Evolutionary conservation across 495 filamentous ascomycete genomes (phyloP), one percentile per base, ranked within the genome.

Genomic region (Physcia stellaris): DNA sequence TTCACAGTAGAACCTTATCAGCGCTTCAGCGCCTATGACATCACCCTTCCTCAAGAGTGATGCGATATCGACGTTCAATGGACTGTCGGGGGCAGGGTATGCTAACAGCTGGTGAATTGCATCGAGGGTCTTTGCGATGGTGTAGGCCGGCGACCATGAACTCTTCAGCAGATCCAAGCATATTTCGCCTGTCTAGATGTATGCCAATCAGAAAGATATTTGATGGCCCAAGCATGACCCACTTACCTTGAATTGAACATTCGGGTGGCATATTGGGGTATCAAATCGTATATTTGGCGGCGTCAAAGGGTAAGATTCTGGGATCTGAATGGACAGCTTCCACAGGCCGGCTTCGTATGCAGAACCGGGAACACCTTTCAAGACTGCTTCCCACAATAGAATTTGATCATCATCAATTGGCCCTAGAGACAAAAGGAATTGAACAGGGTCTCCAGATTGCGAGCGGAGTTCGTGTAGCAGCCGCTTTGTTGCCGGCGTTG

Each of bases 31-130:
- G 0, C 72, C 90, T 3, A 86, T 63, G 4, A 55, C 43, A 63
- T 98, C 90, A 12, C 83, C 85, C 35, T 66, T 64, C 46, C 86
- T 66, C 40, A 92, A 37, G 46, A 98, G 57, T 42, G 72, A 70
- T 36, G 86, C 88, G 3, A 92, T 71, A 58, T 98, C 90, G 7
- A 94, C 70, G 61, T 94, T 93, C 35, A 96, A 61, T 44, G 90
- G 90, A 46, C 74, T 81, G 46, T 94, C 85, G 26, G 79, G 68
- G 39, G 75, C 78, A 10, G 88, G 85, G 43, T 77, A 73, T 29
- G 66, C 75, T 39, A 94, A 63, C 49, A 98, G 60, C 64, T 83
- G 70, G 36, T 86, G 74, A 24, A 96, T 71, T 16, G 77, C 74
- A 47, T 80, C 78, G 48, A 95, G 58, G 37, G 80, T 85, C 43